Evolutionary conservation across 1,139 yeast species (phyloP), one percentile per base, ranked within the genome.

Genomic region (Candida buenavistaensis): DNA sequence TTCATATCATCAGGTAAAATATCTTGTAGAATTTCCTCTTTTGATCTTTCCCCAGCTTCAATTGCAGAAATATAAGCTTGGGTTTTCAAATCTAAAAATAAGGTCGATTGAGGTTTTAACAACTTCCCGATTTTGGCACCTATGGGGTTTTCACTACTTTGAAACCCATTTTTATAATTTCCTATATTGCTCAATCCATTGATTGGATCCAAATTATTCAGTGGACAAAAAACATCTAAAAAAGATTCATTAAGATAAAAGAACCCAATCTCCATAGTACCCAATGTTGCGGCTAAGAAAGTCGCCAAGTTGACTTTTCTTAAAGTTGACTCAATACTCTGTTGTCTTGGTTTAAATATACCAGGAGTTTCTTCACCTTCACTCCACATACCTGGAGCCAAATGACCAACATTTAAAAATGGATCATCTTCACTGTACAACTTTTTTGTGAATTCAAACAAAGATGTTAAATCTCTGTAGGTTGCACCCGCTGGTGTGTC

Each of bases 61-160:
- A 90, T 62, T 0, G 95, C 96, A 0, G 96, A 82, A 16, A 92
- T 89, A 52, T 81, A 92, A 0, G 96, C 96, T 59, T 92, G 98
- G 0, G 98, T 92, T 55, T 92, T 92, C 52, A 92, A 69, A 49
- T 92, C 97, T 35, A 92, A 68, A 49, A 74, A 88, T 36, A 92
- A 61, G 2, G 78, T 80, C 0, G 95, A 89, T 47, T 86, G 95
- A 5, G 85, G 79, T 55, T 89, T 89, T 41, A 87, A 64, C 30
- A 92, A 65, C 47, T 86, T 82, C 1, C 78, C 77, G 11, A 69
- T 68, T 28, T 51, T 53, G 30, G 64, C 71, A 3, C 74, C 74
- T 23, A 71, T 57, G 7, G 37, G 14, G 14, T 24, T 23, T n/a
- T 30, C 33, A 2, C 61, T 50, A 39, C 64, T 47, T 49, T 55